Percentiles rank a stretch among this genome's conserved stretches.
These are phyloP conservation scores for Avena sativa DNA, from an alignment of 176 grass and related monocot species.

Conservation along the genomic window DNA sequence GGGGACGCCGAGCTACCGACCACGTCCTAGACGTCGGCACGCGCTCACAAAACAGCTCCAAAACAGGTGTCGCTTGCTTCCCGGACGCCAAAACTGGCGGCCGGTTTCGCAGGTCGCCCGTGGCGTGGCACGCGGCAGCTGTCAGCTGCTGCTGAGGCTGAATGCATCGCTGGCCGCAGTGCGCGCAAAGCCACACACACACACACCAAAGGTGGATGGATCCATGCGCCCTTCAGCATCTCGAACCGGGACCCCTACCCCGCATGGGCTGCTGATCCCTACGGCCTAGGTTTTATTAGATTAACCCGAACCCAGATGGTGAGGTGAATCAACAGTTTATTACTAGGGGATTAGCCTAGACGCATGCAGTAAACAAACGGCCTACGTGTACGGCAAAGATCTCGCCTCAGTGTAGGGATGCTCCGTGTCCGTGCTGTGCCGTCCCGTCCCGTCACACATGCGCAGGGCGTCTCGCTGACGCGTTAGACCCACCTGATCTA, in stretches of 20 bases:
- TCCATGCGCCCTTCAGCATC: constrained; percentile 1
- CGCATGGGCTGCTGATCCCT: constrained; percentile 54
- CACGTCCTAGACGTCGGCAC: too few species aligned
- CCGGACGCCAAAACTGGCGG: not conserved
- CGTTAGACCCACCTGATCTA: too few species aligned
- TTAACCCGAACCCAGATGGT: not conserved
- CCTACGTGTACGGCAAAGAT: constrained; percentile 45
- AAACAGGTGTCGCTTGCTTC: not conserved
- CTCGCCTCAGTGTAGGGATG: constrained; percentile 9
- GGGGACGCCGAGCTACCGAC: too few species aligned
- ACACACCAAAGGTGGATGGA: not conserved
- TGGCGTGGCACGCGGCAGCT: not conserved
- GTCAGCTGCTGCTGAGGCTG: not conserved
- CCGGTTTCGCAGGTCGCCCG: not conserved
- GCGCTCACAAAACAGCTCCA: not conserved
- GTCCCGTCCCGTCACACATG: too few species aligned
- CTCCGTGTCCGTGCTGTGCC: too few species aligned
- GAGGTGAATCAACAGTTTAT: not conserved
- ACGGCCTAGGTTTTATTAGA: constrained; percentile 23
- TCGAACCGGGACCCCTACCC: constrained; percentile 11
- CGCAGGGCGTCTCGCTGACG: too few species aligned
- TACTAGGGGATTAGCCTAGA: constrained; percentile 15
- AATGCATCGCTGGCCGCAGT: not conserved
- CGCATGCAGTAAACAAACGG: not conserved
- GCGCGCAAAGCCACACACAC: not conserved